phyloP scores from a whole-genome alignment of 306 rosid species.

The Nissolia schottii region DNA sequence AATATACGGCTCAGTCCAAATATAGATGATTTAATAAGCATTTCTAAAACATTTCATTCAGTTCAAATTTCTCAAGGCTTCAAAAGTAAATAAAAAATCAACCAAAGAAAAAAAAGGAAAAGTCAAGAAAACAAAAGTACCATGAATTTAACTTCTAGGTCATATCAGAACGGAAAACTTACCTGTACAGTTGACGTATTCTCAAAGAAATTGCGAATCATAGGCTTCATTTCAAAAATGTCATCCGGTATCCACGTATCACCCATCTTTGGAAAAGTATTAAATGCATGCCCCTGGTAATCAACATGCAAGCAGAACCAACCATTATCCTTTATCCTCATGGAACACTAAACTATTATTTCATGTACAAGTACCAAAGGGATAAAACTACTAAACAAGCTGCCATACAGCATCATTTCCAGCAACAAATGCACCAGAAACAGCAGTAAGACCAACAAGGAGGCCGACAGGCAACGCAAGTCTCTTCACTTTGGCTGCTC shows the following conservation, averaged over 20 bases:
- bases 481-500: constrained; percentile 83
- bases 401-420: constrained; percentile 88
- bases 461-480: constrained; percentile 71
- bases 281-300: constrained; percentile 74
- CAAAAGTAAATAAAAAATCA: neutral
- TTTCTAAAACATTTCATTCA: neutral
- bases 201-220: constrained; percentile 86
- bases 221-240: constrained; percentile 69
- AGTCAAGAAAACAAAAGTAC: neutral
- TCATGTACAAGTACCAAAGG: constrained; percentile 7
- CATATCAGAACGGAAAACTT: constrained; percentile 3
- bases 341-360: neutral
- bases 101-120: neutral
- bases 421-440: constrained; percentile 93
- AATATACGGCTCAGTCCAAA: neutral
- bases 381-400: neutral
- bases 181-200: constrained; percentile 81
- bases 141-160: neutral
- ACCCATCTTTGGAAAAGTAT: constrained; percentile 93
- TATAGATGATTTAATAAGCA: neutral
- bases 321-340: neutral
- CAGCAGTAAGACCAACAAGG: constrained; percentile 76
- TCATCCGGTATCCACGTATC: constrained; percentile 75
- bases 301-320: constrained; percentile 24
- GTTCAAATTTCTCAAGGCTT: neutral